Evolutionary conservation across 352 stramenopile genomes (phyloP).

Genomic region (Globisporangium apiculatum): DNA sequence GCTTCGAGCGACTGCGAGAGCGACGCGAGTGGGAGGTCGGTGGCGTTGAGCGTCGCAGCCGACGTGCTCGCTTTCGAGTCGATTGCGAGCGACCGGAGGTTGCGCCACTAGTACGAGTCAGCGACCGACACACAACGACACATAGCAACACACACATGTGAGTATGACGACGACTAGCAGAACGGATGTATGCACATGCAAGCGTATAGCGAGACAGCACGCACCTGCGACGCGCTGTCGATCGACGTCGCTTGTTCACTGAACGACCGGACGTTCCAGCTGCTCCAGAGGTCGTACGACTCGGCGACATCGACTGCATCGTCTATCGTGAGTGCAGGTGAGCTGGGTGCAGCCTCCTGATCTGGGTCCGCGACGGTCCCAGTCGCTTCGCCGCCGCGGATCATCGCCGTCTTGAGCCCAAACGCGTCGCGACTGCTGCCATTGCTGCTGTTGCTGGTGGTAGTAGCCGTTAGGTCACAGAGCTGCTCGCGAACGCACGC

Average conservation of each 20-base stretch:
- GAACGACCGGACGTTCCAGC: slow-evolving; percentile 29
- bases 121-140: not conserved
- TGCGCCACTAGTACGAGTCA: slow-evolving; percentile 19
- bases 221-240: slow-evolving; percentile 15
- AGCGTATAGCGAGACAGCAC: too few relatives aligned
- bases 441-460: not conserved
- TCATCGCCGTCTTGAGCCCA: slow-evolving; percentile 5
- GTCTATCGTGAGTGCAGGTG: slow-evolving; percentile 2
- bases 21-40: slow-evolving; percentile 27
- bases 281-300: slow-evolving; percentile 31
- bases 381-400: slow-evolving; percentile 8
- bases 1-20: slow-evolving; percentile 42
- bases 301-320: slow-evolving; percentile 4
- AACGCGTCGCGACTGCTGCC: not conserved
- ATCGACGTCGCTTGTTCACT: slow-evolving; percentile 17
- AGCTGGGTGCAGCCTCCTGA: slow-evolving; percentile 15
- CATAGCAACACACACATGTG: not conserved
- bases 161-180: not conserved
- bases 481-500: too few relatives aligned
- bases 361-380: slow-evolving; percentile 13
- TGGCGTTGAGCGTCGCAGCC: slow-evolving; percentile 7
- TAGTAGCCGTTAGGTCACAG: not conserved
- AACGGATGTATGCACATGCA: not conserved
- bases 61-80: slow-evolving; percentile 20
- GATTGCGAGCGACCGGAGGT: slow-evolving; percentile 29